Percentiles rank a stretch among this genome's conserved stretches.
Evolutionary conservation across 2,329 filamentous ascomycete genomes (phyloP).

Genomic region (Amauroascus verrucosus): DNA sequence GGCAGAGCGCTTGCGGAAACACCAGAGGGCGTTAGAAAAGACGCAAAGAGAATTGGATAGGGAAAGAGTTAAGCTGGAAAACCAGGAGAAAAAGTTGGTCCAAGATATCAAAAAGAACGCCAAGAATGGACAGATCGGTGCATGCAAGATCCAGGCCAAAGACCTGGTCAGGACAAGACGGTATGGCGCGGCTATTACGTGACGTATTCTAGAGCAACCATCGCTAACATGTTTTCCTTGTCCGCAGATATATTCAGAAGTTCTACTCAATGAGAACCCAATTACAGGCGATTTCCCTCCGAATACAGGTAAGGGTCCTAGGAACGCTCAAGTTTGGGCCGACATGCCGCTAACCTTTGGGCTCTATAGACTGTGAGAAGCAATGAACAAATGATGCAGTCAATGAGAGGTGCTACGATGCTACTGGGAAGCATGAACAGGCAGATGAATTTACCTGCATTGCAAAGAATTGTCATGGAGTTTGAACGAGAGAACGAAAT

Average conservation of each 20-base stretch:
- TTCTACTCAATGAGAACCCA: conserved; percentile 98
- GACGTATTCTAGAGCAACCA: neutral
- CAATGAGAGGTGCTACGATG: conserved; percentile 94
- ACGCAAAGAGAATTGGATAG: conserved; percentile 93
- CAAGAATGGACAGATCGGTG: conserved; percentile 97
- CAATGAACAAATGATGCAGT: conserved; percentile 99
- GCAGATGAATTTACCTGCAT: conserved; percentile 89
- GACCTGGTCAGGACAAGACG: conserved; percentile 85
- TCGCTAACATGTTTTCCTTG: neutral
- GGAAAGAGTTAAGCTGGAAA: conserved; percentile 89
- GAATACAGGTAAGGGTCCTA: conserved; percentile 62
- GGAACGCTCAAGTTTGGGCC: neutral
- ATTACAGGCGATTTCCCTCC: conserved; percentile 85
- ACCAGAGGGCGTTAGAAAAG: conserved; percentile 93
- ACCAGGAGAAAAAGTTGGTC: conserved; percentile 95
- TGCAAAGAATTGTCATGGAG: conserved; percentile 96
- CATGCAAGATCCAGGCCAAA: conserved; percentile 96
- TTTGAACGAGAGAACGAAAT: conserved; percentile 98
- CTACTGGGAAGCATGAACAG: conserved; percentile 94
- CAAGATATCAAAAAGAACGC: conserved; percentile 96
- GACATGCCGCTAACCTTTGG: neutral
- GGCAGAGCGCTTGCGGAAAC: conserved; percentile 54
- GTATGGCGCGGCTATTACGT: conserved; percentile 31
- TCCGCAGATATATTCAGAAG: conserved; percentile 76
- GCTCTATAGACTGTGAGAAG: conserved; percentile 66